These are phyloP conservation scores for Lachnellula subtilissima DNA, from an alignment of 2,329 filamentous ascomycete species.

Conservation along the genomic window DNA sequence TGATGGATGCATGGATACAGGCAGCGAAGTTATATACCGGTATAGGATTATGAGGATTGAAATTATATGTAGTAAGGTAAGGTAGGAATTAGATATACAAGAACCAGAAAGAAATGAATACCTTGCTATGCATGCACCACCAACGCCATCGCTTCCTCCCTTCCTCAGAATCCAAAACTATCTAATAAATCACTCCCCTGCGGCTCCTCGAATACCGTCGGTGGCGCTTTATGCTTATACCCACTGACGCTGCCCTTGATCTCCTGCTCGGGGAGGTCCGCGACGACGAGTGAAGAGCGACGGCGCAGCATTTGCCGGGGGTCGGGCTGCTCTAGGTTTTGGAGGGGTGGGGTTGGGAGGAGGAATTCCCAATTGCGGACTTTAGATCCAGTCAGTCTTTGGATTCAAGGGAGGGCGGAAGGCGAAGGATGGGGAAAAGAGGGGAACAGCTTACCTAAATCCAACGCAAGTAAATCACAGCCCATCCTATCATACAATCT, in stretches of 20 bases:
- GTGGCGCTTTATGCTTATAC: conserved; percentile 53
- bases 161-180: conserved; percentile 76
- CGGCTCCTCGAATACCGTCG: conserved; percentile 87
- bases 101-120: no score
- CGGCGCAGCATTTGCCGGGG: conserved; percentile 60
- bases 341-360: conserved; percentile 39
- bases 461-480: conserved; percentile 82
- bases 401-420: neutral
- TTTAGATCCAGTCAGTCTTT: conserved; percentile 28
- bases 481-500: conserved; percentile 86
- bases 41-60: no score
- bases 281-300: conserved; percentile 73
- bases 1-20: no score
- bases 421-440: neutral
- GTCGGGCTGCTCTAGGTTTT: conserved; percentile 35
- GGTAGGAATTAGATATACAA: no score
- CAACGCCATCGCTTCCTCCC: neutral
- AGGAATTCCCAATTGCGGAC: conserved; percentile 81
- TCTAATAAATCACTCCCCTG: conserved; percentile 83
- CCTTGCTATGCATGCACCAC: neutral
- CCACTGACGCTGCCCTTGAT: conserved; percentile 39
- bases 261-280: conserved; percentile 56
- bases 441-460: conserved; percentile 56
- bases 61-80: no score
- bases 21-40: no score